These are phyloP conservation scores for Pichia sp. DNA, from an alignment of 1,139 yeast species.

Conservation along the genomic window DNA sequence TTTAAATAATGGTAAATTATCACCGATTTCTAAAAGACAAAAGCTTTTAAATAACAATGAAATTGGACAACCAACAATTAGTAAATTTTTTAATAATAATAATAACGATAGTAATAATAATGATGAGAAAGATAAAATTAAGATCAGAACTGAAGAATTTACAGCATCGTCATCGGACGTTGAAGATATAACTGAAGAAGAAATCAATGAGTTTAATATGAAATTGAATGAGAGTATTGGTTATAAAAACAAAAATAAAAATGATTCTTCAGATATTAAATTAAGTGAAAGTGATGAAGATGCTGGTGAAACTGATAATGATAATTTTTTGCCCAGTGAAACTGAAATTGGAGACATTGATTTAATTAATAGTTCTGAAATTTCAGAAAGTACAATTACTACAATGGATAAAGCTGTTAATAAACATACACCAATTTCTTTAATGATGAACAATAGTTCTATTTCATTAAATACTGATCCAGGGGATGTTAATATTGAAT, in stretches of 20 bases:
- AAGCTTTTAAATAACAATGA: conserved; percentile 18
- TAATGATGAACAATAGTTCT: conserved; percentile 5
- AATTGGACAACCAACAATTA: conserved; percentile 7
- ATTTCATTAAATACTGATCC: conserved; percentile 10
- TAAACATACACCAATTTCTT: conserved; percentile 2
- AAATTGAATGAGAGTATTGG: conserved; percentile 4
- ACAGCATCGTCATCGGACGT: conserved; percentile 15
- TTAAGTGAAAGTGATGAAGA: conserved; percentile 11
- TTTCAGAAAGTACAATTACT: conserved; percentile 12
- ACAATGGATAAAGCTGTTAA: conserved; percentile 4
- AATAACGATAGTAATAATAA: not conserved
- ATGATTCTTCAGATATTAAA: conserved; percentile 10
- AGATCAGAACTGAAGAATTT: conserved; percentile 5
- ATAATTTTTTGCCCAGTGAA: conserved; percentile 3
- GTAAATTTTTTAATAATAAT: conserved; percentile 16
- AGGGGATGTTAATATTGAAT: conserved; percentile 16
- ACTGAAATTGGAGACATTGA: conserved; percentile 13
- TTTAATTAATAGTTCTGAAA: conserved; percentile 9
- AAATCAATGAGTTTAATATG: conserved; percentile 10
- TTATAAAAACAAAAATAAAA: not conserved
- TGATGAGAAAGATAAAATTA: not conserved
- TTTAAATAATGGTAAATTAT: conserved; percentile 1
- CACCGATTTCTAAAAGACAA: conserved; percentile 25
- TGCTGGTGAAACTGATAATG: not conserved
- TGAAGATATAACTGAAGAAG: conserved; percentile 15